A percentile compares a stretch with the other conserved stretches of the same genome.
These are phyloP conservation scores for Xylaria castorea DNA, from an alignment of 495 filamentous ascomycete species.

Conservation along the genomic window DNA sequence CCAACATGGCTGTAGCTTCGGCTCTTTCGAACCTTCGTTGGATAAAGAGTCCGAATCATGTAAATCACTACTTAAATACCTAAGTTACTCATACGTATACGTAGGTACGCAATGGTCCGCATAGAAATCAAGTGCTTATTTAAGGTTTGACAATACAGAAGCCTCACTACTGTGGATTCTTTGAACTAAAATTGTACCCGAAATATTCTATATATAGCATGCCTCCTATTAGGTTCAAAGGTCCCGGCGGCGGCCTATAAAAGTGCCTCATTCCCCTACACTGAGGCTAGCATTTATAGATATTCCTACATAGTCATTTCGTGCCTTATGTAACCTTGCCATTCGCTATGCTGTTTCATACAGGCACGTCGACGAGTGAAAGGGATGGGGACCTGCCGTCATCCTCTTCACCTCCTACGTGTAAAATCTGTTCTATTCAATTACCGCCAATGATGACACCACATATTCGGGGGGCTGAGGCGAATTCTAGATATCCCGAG, in stretches of 20 bases:
- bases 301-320: background rate
- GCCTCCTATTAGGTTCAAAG: background rate
- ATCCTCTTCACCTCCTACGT: background rate
- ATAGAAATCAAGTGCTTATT: background rate
- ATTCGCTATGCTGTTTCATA: conserved; percentile 1
- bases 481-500: background rate
- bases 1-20: background rate
- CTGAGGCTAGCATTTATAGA: background rate
- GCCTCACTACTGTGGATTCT: background rate
- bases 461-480: background rate
- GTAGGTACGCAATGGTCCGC: too few species aligned
- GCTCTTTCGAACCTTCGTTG: too few species aligned
- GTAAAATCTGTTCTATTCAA: background rate
- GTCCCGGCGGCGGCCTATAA: background rate
- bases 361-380: background rate
- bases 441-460: background rate
- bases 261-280: background rate
- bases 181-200: background rate
- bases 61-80: background rate
- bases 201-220: background rate
- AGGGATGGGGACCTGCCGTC: too few species aligned
- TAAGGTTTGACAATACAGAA: background rate
- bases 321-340: background rate
- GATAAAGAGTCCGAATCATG: background rate
- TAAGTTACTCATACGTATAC: too few species aligned